phyloP scores from a whole-genome alignment of 164 flowering plant species.

The Magnolia kwangsiensis region DNA sequence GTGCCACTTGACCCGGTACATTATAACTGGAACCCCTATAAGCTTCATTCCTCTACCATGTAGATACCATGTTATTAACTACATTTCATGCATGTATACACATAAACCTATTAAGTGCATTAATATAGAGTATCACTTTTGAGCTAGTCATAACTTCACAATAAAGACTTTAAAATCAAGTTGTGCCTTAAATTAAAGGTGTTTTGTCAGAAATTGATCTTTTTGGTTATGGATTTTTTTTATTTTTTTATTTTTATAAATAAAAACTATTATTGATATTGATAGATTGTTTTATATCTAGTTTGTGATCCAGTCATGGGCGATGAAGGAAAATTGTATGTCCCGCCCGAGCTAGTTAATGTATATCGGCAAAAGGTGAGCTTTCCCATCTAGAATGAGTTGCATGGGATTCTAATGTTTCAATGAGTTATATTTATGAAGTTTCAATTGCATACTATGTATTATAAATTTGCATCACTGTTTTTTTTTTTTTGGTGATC shows the following conservation, averaged over 20 bases:
- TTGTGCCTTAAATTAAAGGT: neutral
- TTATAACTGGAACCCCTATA: too few relatives aligned
- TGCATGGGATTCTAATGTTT: neutral
- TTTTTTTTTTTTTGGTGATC: neutral
- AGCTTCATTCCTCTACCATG: too few relatives aligned
- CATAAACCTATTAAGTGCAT: too few relatives aligned
- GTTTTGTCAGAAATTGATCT: neutral
- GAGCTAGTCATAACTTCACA: too few relatives aligned
- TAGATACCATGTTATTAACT: too few relatives aligned
- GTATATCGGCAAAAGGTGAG: constrained; percentile 80
- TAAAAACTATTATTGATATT: neutral
- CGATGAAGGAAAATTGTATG: constrained; percentile 98
- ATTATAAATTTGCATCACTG: too few relatives aligned
- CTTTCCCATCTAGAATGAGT: neutral
- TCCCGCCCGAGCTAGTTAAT: constrained; percentile 75
- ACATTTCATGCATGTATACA: too few relatives aligned
- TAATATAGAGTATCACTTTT: too few relatives aligned
- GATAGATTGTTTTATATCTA: constrained; percentile 26
- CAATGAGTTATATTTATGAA: neutral
- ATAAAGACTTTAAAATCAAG: too few relatives aligned
- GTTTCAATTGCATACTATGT: neutral
- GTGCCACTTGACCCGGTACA: too few relatives aligned
- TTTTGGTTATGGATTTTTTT: too few relatives aligned
- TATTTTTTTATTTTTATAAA: too few relatives aligned
- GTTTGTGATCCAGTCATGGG: constrained; percentile 99